phyloP scores from a whole-genome alignment of 192 early-diverging fungal genomes.

The Coemansia sp. region DNA sequence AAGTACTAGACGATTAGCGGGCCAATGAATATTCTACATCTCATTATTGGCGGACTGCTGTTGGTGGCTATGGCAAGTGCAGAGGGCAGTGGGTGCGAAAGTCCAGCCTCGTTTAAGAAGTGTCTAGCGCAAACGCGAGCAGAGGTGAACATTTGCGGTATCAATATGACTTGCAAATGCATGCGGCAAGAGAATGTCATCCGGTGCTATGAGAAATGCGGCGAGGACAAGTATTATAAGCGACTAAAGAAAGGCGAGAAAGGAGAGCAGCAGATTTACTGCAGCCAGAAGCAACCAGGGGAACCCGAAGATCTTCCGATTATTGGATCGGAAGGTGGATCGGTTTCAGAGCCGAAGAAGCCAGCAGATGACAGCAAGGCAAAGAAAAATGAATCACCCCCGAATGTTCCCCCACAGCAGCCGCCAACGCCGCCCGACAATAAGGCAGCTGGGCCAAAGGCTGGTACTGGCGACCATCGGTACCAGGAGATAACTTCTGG shows the following conservation, averaged over 20 bases:
- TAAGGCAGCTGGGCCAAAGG: no score
- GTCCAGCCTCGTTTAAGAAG: constrained; percentile 44
- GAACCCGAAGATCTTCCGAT: constrained; percentile 50
- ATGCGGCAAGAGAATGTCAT: constrained; percentile 37
- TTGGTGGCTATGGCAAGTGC: neutral
- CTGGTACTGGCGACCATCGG: no score
- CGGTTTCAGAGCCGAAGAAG: constrained; percentile 7
- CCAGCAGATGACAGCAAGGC: neutral
- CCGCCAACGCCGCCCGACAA: neutral
- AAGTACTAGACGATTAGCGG: neutral
- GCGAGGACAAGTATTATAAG: constrained; percentile 36
- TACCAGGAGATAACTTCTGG: no score
- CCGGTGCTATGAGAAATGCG: constrained; percentile 45
- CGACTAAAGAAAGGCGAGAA: constrained; percentile 32
- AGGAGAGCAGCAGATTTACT: constrained; percentile 43
- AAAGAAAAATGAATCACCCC: neutral
- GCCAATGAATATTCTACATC: neutral
- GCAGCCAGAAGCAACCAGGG: constrained; percentile 35
- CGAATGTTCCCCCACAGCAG: no score
- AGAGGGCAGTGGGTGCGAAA: constrained; percentile 20
- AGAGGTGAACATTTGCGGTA: constrained; percentile 48
- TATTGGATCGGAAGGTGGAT: constrained; percentile 26
- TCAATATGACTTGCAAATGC: constrained; percentile 53
- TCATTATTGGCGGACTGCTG: neutral
- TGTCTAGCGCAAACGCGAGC: constrained; percentile 45